Evolutionary conservation across 768 basidiomycete species (phyloP).

Genomic region (Xanthoconium purpureum): DNA sequence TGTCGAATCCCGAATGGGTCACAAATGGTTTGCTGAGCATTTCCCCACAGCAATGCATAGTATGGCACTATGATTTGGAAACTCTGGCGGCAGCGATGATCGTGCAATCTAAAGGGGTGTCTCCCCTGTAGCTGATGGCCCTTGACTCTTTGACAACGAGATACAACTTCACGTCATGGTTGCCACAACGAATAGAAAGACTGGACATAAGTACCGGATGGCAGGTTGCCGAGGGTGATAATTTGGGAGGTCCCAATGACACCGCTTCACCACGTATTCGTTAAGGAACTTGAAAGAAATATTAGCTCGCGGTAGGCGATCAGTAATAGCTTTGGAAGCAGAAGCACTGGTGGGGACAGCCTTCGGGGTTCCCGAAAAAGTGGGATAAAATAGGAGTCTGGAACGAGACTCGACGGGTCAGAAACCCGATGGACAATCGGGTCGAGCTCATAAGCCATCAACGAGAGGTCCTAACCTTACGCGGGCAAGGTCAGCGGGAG

Average conservation of each 20-base stretch:
- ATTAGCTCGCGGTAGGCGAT: not conserved
- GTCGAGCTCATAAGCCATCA: not conserved
- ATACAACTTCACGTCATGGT: not conserved
- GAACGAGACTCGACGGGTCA: not conserved
- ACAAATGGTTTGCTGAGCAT: not conserved
- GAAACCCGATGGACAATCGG: not conserved
- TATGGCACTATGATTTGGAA: not conserved
- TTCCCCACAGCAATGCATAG: not conserved
- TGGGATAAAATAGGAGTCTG: not conserved
- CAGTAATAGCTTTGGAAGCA: not conserved
- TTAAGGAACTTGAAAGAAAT: not conserved
- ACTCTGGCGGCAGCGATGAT: not conserved
- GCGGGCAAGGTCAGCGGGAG: not conserved
- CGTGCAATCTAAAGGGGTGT: not conserved
- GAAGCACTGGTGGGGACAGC: not conserved
- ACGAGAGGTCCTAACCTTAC: not conserved
- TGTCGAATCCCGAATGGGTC: not conserved
- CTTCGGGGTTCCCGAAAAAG: conserved; percentile 1
- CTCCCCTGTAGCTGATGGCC: not conserved
- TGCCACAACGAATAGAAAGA: not conserved
- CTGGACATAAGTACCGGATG: not conserved
- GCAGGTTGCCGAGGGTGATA: not conserved
- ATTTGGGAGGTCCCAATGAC: conserved; percentile 1
- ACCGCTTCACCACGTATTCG: conserved; percentile 3
- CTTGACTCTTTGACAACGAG: not conserved